These are phyloP conservation scores for Sporothrix protearum DNA, from an alignment of 2,329 filamentous ascomycete species.

Conservation along the genomic window DNA sequence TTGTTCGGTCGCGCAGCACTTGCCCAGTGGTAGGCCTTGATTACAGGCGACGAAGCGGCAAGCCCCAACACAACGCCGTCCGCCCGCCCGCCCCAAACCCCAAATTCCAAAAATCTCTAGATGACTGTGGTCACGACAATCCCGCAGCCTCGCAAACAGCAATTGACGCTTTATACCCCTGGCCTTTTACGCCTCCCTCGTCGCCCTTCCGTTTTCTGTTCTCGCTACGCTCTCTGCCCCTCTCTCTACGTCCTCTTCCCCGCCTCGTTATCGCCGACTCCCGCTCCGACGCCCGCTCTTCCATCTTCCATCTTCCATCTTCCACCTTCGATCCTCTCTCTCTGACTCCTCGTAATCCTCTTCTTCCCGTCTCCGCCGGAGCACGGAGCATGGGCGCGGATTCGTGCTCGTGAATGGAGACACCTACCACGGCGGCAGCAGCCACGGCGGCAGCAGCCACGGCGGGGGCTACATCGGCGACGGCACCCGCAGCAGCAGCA, in stretches of 20 bases:
- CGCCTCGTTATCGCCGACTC: background rate
- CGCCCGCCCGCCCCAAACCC: background rate
- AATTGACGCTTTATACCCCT: background rate
- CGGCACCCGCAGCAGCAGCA: background rate
- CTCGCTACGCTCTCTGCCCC: background rate
- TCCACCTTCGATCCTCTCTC: too few species aligned
- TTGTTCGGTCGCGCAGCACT: background rate
- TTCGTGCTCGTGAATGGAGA: slow-evolving; percentile 12
- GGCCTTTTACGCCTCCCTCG: background rate
- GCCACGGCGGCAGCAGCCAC: background rate
- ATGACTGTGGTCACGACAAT: background rate
- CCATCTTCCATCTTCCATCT: background rate
- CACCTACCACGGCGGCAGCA: slow-evolving; percentile 13
- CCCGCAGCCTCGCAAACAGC: slow-evolving; percentile 5
- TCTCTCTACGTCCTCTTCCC: background rate
- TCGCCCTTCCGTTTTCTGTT: background rate
- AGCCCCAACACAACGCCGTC: slow-evolving; percentile 1
- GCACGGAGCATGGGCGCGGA: slow-evolving; percentile 15
- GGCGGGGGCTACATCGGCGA: background rate
- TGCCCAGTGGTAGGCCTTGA: background rate
- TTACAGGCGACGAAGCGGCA: slow-evolving; percentile 13
- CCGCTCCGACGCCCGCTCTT: background rate
- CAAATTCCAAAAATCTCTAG: background rate
- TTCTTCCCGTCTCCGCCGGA: background rate
- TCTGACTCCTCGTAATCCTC: too few species aligned